Conservation (phyloP, 2,329 filamentous ascomycete species). For the Albifimbria verrucaria region DNA sequence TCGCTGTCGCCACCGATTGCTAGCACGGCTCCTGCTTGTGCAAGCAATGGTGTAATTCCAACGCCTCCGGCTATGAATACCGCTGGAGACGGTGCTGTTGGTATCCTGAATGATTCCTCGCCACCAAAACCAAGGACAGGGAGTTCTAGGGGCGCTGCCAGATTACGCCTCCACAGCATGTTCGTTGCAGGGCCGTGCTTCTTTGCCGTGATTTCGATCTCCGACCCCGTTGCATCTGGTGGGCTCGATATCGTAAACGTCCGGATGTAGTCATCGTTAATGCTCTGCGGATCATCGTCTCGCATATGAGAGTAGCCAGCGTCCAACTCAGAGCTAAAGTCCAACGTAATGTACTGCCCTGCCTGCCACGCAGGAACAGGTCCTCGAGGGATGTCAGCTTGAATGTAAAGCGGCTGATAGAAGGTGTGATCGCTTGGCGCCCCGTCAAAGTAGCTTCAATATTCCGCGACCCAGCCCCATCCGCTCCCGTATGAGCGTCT, state of each 20-base stretch:
- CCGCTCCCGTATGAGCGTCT: conserved; percentile 10
- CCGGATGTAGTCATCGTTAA: conserved; percentile 82
- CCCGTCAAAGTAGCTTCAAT: conserved; percentile 53
- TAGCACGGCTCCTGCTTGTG: conserved; percentile 55
- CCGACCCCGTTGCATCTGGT: conserved; percentile 33
- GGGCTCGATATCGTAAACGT: conserved; percentile 77
- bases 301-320: conserved; percentile 80
- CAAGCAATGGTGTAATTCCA: conserved; percentile 78
- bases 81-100: conserved; percentile 14
- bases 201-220: conserved; percentile 71
- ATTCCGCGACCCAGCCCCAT: conserved; percentile 3
- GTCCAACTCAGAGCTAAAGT: conserved; percentile 67
- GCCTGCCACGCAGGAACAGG: conserved; percentile 49
- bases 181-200: conserved; percentile 66
- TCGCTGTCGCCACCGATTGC: conserved; percentile 34
- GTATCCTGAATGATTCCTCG: conserved; percentile 39
- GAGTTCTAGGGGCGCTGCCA: conserved; percentile 55
- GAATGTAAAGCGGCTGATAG: conserved; percentile 62
- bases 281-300: conserved; percentile 70
- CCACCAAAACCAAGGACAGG: conserved; percentile 73
- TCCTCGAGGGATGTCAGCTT: conserved; percentile 20
- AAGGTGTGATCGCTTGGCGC: conserved; percentile 61
- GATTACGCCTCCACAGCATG: conserved; percentile 59
- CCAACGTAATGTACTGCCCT: conserved; percentile 76
- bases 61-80: conserved; percentile 76